These are phyloP conservation scores for Alternaria sp. DNA, from an alignment of 2,329 filamentous ascomycete genomes.

Conservation along the genomic window DNA sequence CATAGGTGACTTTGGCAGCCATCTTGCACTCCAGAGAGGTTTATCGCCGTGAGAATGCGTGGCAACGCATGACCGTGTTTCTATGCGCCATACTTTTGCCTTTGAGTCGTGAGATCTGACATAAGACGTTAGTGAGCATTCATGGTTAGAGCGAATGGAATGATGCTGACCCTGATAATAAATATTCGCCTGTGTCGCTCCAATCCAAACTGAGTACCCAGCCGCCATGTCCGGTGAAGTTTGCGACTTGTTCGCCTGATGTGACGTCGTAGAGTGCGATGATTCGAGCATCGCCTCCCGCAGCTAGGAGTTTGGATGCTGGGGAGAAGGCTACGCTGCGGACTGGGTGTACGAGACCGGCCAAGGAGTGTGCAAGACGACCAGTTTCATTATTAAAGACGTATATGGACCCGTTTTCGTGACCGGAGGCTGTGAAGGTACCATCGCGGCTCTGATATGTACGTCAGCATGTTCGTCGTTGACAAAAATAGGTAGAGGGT, in stretches of 20 bases:
- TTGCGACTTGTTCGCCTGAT: constrained; percentile 91
- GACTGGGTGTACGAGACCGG: constrained; percentile 86
- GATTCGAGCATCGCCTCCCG: constrained; percentile 86
- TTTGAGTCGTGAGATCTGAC: constrained; percentile 85
- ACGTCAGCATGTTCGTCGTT: neutral
- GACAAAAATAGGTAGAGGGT: neutral
- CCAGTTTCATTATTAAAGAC: constrained; percentile 94
- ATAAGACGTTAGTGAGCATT: neutral
- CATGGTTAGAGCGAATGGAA: neutral
- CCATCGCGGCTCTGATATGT: constrained; percentile 71
- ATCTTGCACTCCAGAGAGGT: constrained; percentile 51
- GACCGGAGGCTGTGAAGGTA: constrained; percentile 86
- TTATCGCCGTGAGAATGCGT: constrained; percentile 86
- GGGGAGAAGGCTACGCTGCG: constrained; percentile 89
- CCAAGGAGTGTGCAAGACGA: constrained; percentile 83
- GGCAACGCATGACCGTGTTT: constrained; percentile 83
- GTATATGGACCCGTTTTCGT: constrained; percentile 91
- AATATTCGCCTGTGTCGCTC: constrained; percentile 90
- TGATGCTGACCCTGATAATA: constrained; percentile 74
- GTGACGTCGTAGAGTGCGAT: constrained; percentile 93
- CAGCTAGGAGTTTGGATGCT: constrained; percentile 82
- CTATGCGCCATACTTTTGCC: constrained; percentile 94
- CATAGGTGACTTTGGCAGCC: constrained; percentile 48
- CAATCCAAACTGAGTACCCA: constrained; percentile 95
- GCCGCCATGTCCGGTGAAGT: constrained; percentile 78